Percentiles rank a stretch among this genome's conserved stretches.
These are phyloP conservation scores for Pythium brachiatum DNA, from an alignment of 352 stramenopile species.

Conservation along the genomic window DNA sequence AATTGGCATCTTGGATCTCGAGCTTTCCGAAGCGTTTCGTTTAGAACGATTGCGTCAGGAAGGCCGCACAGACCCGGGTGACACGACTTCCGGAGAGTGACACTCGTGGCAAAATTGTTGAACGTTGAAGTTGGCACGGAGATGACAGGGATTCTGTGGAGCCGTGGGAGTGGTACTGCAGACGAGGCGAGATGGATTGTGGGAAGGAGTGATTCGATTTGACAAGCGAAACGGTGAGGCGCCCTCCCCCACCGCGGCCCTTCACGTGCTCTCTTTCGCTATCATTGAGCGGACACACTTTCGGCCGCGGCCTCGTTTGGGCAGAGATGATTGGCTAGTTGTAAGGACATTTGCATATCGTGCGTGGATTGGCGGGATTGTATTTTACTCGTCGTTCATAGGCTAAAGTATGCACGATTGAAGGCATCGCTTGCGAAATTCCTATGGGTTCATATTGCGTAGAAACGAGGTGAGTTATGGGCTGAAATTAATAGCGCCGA, in stretches of 20 bases:
- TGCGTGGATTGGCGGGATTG: conserved; percentile 1
- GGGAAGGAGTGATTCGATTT: not conserved
- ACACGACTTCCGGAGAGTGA: not conserved
- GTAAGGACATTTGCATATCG: not conserved
- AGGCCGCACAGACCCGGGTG: conserved; percentile 5
- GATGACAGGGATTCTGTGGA: not conserved
- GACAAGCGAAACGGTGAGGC: not conserved
- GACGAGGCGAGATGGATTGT: conserved; percentile 4
- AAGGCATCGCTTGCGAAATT: not conserved
- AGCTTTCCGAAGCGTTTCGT: conserved; percentile 14
- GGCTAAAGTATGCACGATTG: not conserved
- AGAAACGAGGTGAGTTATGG: not conserved
- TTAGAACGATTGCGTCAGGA: conserved; percentile 10
- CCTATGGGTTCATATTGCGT: not conserved
- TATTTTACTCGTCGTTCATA: conserved; percentile 3
- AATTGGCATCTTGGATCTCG: conserved; percentile 7
- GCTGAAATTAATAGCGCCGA: no score
- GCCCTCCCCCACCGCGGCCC: no score
- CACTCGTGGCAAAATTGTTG: not conserved
- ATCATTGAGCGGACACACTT: not conserved
- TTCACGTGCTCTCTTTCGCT: not conserved
- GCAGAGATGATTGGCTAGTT: conserved; percentile 4
- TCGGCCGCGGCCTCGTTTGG: not conserved
- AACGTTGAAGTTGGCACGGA: not conserved
- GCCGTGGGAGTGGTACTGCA: not conserved